Conservation (phyloP, 2,329 filamentous ascomycete species). For the Aureobasidium sp. region DNA sequence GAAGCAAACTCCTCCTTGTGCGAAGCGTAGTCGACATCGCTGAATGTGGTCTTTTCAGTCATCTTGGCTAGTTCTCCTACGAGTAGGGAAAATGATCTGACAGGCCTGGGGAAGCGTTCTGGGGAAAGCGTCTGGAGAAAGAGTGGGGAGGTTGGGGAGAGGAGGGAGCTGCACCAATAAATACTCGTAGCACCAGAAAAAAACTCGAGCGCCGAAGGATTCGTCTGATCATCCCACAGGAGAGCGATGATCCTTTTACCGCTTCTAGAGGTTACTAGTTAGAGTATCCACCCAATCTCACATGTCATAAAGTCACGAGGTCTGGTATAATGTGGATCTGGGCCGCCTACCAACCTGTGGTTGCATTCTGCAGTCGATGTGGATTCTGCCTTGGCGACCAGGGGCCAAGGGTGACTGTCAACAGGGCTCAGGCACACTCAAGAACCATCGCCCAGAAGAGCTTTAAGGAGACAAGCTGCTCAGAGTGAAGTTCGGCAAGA, state of each 20-base stretch:
- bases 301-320: background rate
- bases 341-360: constrained; percentile 1
- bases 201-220: background rate
- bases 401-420: background rate
- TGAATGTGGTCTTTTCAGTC: constrained; percentile 4
- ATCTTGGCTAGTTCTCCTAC: constrained; percentile 3
- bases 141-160: background rate
- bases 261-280: constrained; percentile 4
- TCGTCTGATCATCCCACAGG: background rate
- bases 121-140: constrained; percentile 6
- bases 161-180: background rate
- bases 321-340: background rate
- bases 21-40: background rate
- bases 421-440: background rate
- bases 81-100: constrained; percentile 2
- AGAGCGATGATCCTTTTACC: constrained; percentile 7
- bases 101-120: background rate
- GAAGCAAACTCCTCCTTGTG: background rate
- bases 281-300: constrained; percentile 5
- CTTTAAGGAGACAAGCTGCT: background rate
- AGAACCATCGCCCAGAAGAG: background rate
- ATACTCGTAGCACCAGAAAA: background rate
- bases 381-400: background rate
- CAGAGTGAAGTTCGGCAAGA: background rate
- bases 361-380: constrained; percentile 1